Conservation (phyloP, 176 grass and related monocot species). For the Pontederia paniculata region DNA sequence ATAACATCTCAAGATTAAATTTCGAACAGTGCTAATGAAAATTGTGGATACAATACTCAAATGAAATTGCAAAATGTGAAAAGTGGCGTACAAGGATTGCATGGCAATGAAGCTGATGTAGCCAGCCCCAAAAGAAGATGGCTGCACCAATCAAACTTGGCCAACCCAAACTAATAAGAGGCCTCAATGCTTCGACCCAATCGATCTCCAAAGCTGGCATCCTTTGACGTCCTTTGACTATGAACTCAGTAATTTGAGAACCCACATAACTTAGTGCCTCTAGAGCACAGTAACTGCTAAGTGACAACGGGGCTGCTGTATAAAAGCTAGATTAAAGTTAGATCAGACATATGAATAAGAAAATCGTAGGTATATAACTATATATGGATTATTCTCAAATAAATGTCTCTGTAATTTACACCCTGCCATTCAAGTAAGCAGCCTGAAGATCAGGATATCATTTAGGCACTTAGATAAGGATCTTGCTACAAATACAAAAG, state of each 20-base stretch:
- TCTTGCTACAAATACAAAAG: no score
- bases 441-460: no score
- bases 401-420: no score
- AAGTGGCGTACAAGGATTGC: conserved; percentile 61
- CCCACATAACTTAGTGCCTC: conserved; percentile 44
- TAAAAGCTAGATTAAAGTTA: conserved; percentile 49
- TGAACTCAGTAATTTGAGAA: conserved; percentile 59
- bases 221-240: conserved; percentile 57
- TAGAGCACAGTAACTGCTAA: conserved; percentile 58
- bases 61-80: conserved; percentile 8
- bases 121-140: conserved; percentile 74
- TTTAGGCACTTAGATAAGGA: no score
- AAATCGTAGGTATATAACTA: no score
- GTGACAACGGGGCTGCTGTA: conserved; percentile 51
- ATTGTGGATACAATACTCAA: not conserved
- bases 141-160: conserved; percentile 56
- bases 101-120: conserved; percentile 71
- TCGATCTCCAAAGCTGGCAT: conserved; percentile 69
- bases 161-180: conserved; percentile 65
- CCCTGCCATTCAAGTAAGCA: no score
- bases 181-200: conserved; percentile 37
- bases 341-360: not conserved
- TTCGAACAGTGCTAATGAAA: no score
- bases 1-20: no score
- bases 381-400: no score